Evolutionary conservation across 768 basidiomycete genomes (phyloP), one percentile per base, ranked within the genome.

Genomic region (Naganishia antarctica): DNA sequence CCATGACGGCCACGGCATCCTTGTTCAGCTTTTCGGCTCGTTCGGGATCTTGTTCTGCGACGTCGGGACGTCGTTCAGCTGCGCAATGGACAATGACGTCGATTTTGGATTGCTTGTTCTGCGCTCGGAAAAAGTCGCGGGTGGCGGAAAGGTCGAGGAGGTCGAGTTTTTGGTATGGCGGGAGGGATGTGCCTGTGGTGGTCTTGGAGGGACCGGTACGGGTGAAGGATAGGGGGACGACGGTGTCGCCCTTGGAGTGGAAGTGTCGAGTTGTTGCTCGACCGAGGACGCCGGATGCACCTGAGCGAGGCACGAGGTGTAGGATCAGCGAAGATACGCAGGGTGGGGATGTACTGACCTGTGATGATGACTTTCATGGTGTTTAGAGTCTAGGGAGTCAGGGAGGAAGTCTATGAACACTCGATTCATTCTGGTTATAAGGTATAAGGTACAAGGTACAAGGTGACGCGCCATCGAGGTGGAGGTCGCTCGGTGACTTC

Each of bases 261-360:
- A 92, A 91, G 1, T 87, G 85, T 26, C 80, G 73, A 73, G 83
- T 83, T 9, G 94, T 84, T 0, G 89, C 89, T 7, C 87, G 81
- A 11, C 94, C 94, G 12, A 98, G 84, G 9, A 97, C 83, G 29
- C 94, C 94, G 37, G 91, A 93, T 62, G 92, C 92, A 67, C 92
- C 92, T 92, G 78, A 48, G 40, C 32, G 34, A 31, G 34, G 15
- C 13, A 18, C 7, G 43, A 6, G 43, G 13, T 9, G 18, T 44
- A 6, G 15, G 34, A 37, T n/a, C 34, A 15, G 34, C 34, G 34
- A 7, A 37, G 34, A 37, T 7, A 44, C 9, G 43, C 11, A 18
- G 18, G 11, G n/a, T 11, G 18, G 11, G 43, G 43, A 9, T 7
- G 43, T 15, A 44, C 13, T 21, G 43, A 44, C 53, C 53, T 13